These are phyloP conservation scores for Aspergillus sojae DNA, from an alignment of 2,329 filamentous ascomycete species.

Conservation along the genomic window DNA sequence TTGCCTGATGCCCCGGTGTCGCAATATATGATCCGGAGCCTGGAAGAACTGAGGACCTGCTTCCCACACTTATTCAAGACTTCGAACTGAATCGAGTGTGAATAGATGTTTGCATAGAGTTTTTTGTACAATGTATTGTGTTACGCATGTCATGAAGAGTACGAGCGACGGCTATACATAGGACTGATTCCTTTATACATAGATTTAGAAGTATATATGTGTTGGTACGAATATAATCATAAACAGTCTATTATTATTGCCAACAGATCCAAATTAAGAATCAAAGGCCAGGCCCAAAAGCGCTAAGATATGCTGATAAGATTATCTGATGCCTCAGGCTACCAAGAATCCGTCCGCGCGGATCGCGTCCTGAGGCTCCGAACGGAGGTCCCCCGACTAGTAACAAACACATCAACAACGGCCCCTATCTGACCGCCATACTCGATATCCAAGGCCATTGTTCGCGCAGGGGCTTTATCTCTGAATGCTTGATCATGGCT, in stretches of 20 bases:
- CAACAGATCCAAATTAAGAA: too few relatives aligned
- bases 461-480: slow-evolving; percentile 15
- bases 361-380: slow-evolving; percentile 22
- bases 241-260: background rate
- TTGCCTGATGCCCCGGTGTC: slow-evolving; percentile 67
- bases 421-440: slow-evolving; percentile 11
- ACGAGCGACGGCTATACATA: slow-evolving; percentile 1
- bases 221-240: background rate
- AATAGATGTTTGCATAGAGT: slow-evolving; percentile 1
- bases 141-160: slow-evolving; percentile 14
- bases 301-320: background rate
- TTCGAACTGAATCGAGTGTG: background rate
- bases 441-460: slow-evolving; percentile 5
- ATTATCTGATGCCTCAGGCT: slow-evolving; percentile 17
- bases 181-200: background rate
- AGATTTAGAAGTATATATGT: background rate
- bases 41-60: slow-evolving; percentile 72
- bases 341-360: slow-evolving; percentile 2
- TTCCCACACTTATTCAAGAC: slow-evolving; percentile 86
- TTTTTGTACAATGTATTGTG: slow-evolving; percentile 3
- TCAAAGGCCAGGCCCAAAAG: too few relatives aligned
- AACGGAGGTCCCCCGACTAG: slow-evolving; percentile 16
- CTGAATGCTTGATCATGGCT: slow-evolving; percentile 30
- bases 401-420: slow-evolving; percentile 20
- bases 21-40: slow-evolving; percentile 72